Evolutionary conservation across 192 early-diverging fungal genomes (phyloP), one percentile per base, ranked within the genome.

Genomic region (Coemansia sp.): DNA sequence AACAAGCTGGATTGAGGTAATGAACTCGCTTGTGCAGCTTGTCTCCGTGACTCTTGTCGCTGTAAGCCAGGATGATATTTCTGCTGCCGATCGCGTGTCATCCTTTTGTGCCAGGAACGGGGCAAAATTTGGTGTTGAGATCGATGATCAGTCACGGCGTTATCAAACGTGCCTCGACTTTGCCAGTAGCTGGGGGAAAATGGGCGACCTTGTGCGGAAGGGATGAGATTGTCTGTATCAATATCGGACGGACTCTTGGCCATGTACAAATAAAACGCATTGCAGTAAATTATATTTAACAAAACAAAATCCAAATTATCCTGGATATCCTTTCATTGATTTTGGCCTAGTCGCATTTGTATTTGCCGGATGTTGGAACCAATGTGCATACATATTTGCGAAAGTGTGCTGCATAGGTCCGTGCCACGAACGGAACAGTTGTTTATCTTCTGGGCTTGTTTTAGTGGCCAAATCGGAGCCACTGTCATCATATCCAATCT

Each of bases 81-180:
- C 64, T 18, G 57, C 68, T 58, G 74, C 66, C 23, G 43, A 14
- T 18, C 80, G 70, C 9, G 53, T 82, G 7, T 55, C n/a, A 56
- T 57, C 48, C 45, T 73, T 76, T 59, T 81, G 78, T 62, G 38
- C 53, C 6, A 63, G 71, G 20, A 73, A 82, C 18, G 53, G 69
- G 21, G 80, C 80, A 15, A 56, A 16, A 0, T 82, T 82, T 73
- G 71, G 56, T 15, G 63, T 77, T 20, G 71, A 77, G 43, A 36
- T 73, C 16, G 71, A 77, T n/a, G 75, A 82, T 64, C 75, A 68
- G 41, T 71, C 75, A 4, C 75, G 61, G 33, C 57, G 61, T 20
- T 23, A 76, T 66, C 73, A 77, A 35, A 82, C 80, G 16, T 77
- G 80, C 41, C 14, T 70, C 10, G 71, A 73, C 64, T 82, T 82